Percentiles rank a stretch among this genome's conserved stretches.
These are phyloP conservation scores for Lachnellula occidentalis DNA, from an alignment of 2,329 filamentous ascomycete genomes.

Conservation along the genomic window DNA sequence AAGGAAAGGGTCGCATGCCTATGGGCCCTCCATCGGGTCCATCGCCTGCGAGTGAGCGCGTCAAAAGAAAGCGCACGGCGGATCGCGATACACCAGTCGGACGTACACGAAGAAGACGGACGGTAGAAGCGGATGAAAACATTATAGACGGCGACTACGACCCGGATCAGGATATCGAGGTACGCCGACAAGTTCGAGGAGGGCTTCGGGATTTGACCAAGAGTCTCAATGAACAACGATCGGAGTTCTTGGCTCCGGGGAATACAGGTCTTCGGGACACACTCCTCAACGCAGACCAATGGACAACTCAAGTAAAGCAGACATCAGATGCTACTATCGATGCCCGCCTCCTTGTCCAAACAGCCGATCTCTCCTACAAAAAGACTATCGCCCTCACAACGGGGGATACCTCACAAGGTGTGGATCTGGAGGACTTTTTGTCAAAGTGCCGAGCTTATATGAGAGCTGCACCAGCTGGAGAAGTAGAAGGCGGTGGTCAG, in stretches of 20 bases:
- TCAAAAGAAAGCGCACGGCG: slow-evolving; percentile 24
- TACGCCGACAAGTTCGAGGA: slow-evolving; percentile 66
- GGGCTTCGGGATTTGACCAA: slow-evolving; percentile 63
- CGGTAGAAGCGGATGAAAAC: slow-evolving; percentile 28
- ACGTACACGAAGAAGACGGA: slow-evolving; percentile 24
- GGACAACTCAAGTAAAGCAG: slow-evolving; percentile 69
- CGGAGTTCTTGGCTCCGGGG: slow-evolving; percentile 63
- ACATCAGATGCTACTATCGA: slow-evolving; percentile 89
- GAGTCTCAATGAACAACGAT: slow-evolving; percentile 56
- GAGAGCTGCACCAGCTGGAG: slow-evolving; percentile 54
- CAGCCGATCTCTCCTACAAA: slow-evolving; percentile 74
- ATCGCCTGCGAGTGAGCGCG: slow-evolving; percentile 6
- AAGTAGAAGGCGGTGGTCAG: slow-evolving; percentile 45
- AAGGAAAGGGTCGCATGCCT: slow-evolving; percentile 37
- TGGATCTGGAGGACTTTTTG: slow-evolving; percentile 89
- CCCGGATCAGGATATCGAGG: slow-evolving; percentile 72
- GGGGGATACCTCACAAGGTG: slow-evolving; percentile 65
- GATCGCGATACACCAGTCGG: slow-evolving; percentile 16
- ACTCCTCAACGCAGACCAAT: slow-evolving; percentile 59
- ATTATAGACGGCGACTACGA: slow-evolving; percentile 54
- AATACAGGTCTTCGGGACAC: slow-evolving; percentile 61
- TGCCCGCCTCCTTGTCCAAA: slow-evolving; percentile 74
- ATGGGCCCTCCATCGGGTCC: slow-evolving; percentile 32
- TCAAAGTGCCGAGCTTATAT: slow-evolving; percentile 87
- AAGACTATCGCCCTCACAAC: slow-evolving; percentile 70